These are phyloP conservation scores for Fusarium sp. DNA, from an alignment of 2,329 filamentous ascomycete species.

Conservation along the genomic window DNA sequence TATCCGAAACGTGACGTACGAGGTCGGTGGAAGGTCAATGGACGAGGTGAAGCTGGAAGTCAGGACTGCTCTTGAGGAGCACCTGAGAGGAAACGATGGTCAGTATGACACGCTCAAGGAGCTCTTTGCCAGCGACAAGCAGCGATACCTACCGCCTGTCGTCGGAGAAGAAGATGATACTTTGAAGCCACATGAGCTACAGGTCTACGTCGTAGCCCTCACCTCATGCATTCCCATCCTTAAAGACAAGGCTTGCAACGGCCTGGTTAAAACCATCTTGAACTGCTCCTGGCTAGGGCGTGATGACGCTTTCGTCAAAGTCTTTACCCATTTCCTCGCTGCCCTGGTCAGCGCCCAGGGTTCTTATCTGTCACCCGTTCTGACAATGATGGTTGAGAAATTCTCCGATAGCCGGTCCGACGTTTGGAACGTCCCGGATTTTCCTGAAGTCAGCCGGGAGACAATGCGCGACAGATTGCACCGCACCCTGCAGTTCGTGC, in stretches of 20 bases:
- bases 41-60: conserved; percentile 68
- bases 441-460: conserved; percentile 70
- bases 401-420: conserved; percentile 68
- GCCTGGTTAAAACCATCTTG: conserved; percentile 69
- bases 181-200: conserved; percentile 65
- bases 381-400: conserved; percentile 83
- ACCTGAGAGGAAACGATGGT: conserved; percentile 67
- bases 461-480: conserved; percentile 81
- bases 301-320: conserved; percentile 72
- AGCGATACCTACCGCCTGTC: conserved; percentile 53
- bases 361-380: conserved; percentile 77
- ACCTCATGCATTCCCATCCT: conserved; percentile 70
- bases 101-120: conserved; percentile 71
- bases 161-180: conserved; percentile 60
- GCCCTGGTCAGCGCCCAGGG: conserved; percentile 85
- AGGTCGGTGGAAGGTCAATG: conserved; percentile 63
- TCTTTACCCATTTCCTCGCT: conserved; percentile 75
- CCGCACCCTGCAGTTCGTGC: conserved; percentile 77
- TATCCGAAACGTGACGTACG: conserved; percentile 66
- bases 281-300: conserved; percentile 72
- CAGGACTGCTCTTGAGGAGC: conserved; percentile 65
- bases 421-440: conserved; percentile 60
- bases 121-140: conserved; percentile 64
- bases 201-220: conserved; percentile 71
- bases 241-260: conserved; percentile 67